A percentile compares a stretch with the other conserved stretches of the same genome.
These are phyloP conservation scores for Rhodocollybia butyracea DNA, from an alignment of 768 basidiomycete genomes.

Conservation along the genomic window DNA sequence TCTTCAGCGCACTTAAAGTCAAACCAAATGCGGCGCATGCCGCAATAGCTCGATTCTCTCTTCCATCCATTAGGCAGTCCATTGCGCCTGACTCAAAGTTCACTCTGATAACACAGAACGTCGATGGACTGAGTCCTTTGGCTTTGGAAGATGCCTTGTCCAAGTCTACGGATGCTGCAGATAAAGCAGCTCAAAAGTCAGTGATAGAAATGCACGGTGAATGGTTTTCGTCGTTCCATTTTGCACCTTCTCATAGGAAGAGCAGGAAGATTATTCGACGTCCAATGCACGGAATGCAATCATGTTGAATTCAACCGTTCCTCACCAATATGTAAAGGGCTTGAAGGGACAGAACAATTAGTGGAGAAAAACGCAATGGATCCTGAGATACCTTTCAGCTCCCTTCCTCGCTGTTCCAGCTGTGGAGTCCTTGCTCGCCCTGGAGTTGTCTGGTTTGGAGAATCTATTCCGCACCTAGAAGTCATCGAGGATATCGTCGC, in stretches of 20 bases:
- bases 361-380: constrained; percentile 32
- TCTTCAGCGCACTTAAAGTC: constrained; percentile 42
- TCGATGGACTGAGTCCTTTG: constrained; percentile 49
- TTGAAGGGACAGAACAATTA: constrained; percentile 40
- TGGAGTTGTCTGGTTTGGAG: constrained; percentile 23
- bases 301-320: constrained; percentile 35
- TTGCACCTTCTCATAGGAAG: no score
- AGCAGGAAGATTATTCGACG: no score
- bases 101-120: constrained; percentile 57
- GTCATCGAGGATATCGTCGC: constrained; percentile 38
- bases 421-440: constrained; percentile 45
- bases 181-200: constrained; percentile 2
- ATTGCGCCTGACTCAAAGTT: constrained; percentile 43
- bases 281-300: constrained; percentile 46
- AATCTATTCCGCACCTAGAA: constrained; percentile 30
- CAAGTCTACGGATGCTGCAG: constrained; percentile 10
- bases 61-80: constrained; percentile 31
- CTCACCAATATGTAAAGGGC: constrained; percentile 43
- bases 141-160: constrained; percentile 30
- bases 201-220: constrained; percentile 65
- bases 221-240: constrained; percentile 47
- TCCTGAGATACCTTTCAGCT: constrained; percentile 31
- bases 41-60: constrained; percentile 44
- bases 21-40: constrained; percentile 55
- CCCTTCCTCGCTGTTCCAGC: constrained; percentile 42